Conservation (phyloP, 768 basidiomycete species). For the Panellus pusillus region DNA sequence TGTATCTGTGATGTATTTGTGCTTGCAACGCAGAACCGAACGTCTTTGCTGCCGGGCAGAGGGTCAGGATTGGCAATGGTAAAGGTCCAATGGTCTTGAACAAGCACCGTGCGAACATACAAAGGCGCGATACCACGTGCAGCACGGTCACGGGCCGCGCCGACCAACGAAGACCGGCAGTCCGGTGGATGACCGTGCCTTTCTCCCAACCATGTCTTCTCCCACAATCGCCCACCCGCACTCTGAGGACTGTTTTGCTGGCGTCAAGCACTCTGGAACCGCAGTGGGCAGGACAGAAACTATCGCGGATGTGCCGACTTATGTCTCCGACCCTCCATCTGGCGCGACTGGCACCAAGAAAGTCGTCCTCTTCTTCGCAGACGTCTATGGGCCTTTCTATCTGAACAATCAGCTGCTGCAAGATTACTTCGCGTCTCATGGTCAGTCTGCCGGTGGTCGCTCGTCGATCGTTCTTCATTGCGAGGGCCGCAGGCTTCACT, state of each 20-base stretch:
- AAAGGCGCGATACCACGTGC: no score
- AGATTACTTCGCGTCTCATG: constrained; percentile 63
- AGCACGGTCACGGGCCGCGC: no score
- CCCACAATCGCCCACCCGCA: constrained; percentile 42
- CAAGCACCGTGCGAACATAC: no score
- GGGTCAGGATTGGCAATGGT: no score
- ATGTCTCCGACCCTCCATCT: constrained; percentile 49
- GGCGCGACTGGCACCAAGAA: constrained; percentile 30
- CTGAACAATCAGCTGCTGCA: constrained; percentile 60
- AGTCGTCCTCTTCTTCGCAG: constrained; percentile 58
- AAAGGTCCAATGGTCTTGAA: no score
- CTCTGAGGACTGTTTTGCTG: constrained; percentile 53
- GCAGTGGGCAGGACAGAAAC: constrained; percentile 41
- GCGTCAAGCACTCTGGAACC: constrained; percentile 52
- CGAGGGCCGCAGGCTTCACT: constrained; percentile 43
- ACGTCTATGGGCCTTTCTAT: constrained; percentile 61
- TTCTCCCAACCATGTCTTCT: constrained; percentile 16
- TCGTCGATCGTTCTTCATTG: background rate
- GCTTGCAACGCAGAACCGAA: no score
- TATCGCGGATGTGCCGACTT: constrained; percentile 50
- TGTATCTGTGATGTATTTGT: no score
- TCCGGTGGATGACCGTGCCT: no score
- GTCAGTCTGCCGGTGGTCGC: constrained; percentile 29
- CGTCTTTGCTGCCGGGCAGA: no score
- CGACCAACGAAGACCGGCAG: no score